Evolutionary conservation across 306 rosid genomes (phyloP).

Genomic region (Ochetophila trinervis): DNA sequence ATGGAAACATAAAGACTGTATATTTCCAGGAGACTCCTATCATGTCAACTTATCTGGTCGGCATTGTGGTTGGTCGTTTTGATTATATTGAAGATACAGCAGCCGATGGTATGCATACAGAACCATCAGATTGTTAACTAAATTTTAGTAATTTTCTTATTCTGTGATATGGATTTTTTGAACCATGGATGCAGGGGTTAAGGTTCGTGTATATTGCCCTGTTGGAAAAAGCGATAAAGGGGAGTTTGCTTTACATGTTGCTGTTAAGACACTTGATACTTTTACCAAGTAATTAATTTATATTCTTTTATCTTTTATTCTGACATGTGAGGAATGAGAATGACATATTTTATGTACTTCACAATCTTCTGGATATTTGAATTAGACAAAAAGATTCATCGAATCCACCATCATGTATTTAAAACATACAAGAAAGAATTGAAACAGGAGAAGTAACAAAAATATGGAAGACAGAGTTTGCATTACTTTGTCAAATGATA

Average conservation of each 20-base stretch:
- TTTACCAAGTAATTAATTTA: conserved; percentile 34
- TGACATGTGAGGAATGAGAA: background rate
- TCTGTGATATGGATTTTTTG: background rate
- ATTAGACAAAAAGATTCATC: no score
- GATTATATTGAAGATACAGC: conserved; percentile 51
- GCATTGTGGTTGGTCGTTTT: conserved; percentile 52
- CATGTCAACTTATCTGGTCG: conserved; percentile 74
- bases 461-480: no score
- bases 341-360: background rate
- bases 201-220: conserved; percentile 49
- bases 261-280: conserved; percentile 44
- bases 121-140: background rate
- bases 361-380: background rate
- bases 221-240: conserved; percentile 52
- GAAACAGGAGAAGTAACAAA: no score
- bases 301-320: background rate
- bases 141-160: background rate
- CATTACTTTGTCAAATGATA: no score
- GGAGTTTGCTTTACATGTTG: conserved; percentile 48
- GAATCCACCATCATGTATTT: no score
- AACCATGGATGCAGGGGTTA: conserved; percentile 37
- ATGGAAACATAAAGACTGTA: conserved; percentile 44
- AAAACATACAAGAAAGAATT: no score
- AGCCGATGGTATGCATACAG: conserved; percentile 34
- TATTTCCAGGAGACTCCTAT: conserved; percentile 51